Evolutionary conservation across 73 alveolate species (phyloP), one percentile per base, ranked within the genome.

Genomic region (Paramecium octaurelia): DNA sequence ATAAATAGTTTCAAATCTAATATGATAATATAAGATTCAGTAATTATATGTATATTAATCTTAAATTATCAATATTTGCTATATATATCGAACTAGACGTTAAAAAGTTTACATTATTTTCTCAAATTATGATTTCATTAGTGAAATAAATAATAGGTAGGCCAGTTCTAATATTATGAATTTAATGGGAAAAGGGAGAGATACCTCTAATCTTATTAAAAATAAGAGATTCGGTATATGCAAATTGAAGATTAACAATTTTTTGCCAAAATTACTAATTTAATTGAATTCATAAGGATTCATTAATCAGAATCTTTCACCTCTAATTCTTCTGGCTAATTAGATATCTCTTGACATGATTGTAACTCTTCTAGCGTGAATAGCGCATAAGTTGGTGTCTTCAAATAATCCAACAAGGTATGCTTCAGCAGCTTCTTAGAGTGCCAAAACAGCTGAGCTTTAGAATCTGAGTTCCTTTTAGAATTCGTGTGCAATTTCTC

Each of bases 311-410:
- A 88, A 92, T 85, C 96, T 88, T 92, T 94, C 98, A n/a, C 99
- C 98, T 89, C 98, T 93, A 69, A 97, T 96, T 93, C 99, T 96
- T 87, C 98, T 95, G 42, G 98, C 99, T 88, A 97, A 90, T 69
- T 95, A 97, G 93, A 97, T 93, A 92, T 96, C 99, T 97, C 97
- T 97, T 34, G 99, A 98, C 99, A 97, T 97, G 84, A 97, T 97
- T 35, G 99, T 97, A 57, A 97, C 99, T 92, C 99, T 96, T 95
- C 98, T 97, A 48, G 99, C 99, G 86, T 97, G 99, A 95, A 97
- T 97, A 88, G 99, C 99, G 93, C 99, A 97, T 29, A 97, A 85
- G 96, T 97, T 97, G 48, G 99, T 96, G 93, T 97, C 99, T 93
- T 96, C 99, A 93, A 97, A 96, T 77, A 95, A 84, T 42, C 98